These are phyloP conservation scores for Fusarium sp. DNA, from an alignment of 2,329 filamentous ascomycete species.

Conservation along the genomic window DNA sequence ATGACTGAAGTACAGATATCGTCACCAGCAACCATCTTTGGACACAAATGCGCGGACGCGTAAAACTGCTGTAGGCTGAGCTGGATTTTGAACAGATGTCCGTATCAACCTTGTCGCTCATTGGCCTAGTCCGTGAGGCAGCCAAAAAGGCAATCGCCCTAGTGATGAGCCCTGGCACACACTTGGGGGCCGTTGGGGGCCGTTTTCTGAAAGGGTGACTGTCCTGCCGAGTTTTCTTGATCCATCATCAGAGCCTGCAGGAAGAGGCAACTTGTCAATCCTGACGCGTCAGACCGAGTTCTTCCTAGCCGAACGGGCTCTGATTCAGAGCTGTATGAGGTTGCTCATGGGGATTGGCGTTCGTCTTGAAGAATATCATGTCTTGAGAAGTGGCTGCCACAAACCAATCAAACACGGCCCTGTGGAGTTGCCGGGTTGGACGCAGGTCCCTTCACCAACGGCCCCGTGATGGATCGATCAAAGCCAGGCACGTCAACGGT, in stretches of 20 bases:
- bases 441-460: slow-evolving; percentile 4
- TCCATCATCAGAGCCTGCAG: slow-evolving; percentile 5
- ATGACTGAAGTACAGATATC: background rate
- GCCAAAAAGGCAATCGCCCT: slow-evolving; percentile 24
- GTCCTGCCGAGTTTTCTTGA: background rate
- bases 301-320: background rate
- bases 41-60: background rate
- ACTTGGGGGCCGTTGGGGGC: slow-evolving; percentile 37
- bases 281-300: background rate
- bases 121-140: slow-evolving; percentile 28
- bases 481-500: background rate
- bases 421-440: slow-evolving; percentile 11
- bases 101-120: background rate
- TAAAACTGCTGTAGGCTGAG: background rate
- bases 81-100: background rate
- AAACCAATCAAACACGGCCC: slow-evolving; percentile 13
- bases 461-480: slow-evolving; percentile 2
- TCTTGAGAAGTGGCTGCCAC: slow-evolving; percentile 7
- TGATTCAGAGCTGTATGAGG: background rate
- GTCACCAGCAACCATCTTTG: background rate
- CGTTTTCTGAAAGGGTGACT: background rate
- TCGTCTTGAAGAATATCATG: background rate
- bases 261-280: background rate
- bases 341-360: background rate
- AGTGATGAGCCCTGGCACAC: background rate